A percentile compares a stretch with the other conserved stretches of the same genome.
These are phyloP conservation scores for Penicillium verhagenii DNA, from an alignment of 495 filamentous ascomycete species.

Conservation along the genomic window DNA sequence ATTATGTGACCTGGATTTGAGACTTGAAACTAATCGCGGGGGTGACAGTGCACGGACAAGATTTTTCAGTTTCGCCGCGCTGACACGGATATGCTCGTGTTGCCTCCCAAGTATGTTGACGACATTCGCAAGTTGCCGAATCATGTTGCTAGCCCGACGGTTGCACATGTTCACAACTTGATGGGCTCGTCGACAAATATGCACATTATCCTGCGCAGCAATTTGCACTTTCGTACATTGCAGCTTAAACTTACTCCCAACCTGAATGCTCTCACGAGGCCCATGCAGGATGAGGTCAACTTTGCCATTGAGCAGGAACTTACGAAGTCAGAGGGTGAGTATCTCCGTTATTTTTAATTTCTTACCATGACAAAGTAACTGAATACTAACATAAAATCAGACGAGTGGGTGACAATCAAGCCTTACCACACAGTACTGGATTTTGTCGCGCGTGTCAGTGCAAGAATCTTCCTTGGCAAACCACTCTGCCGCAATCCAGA, in stretches of 20 bases:
- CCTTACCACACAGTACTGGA: neutral
- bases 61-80: conserved; percentile 1
- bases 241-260: neutral
- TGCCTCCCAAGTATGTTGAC: conserved; percentile 1
- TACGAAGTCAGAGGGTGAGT: neutral
- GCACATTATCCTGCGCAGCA: neutral
- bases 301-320: neutral
- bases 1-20: too few species aligned
- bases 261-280: neutral
- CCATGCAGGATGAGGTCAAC: neutral
- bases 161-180: neutral
- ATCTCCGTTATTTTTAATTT: too few species aligned
- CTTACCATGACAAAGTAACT: neutral
- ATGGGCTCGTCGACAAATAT: neutral
- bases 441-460: neutral
- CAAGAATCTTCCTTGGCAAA: neutral
- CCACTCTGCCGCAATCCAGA: neutral
- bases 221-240: neutral
- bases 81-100: neutral
- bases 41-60: neutral
- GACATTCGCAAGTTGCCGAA: neutral
- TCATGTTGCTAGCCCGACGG: neutral
- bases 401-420: neutral
- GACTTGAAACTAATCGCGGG: too few species aligned
- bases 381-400: neutral